These are phyloP conservation scores for Colletotrichum sidae DNA, from an alignment of 2,329 filamentous ascomycete genomes.

Conservation along the genomic window DNA sequence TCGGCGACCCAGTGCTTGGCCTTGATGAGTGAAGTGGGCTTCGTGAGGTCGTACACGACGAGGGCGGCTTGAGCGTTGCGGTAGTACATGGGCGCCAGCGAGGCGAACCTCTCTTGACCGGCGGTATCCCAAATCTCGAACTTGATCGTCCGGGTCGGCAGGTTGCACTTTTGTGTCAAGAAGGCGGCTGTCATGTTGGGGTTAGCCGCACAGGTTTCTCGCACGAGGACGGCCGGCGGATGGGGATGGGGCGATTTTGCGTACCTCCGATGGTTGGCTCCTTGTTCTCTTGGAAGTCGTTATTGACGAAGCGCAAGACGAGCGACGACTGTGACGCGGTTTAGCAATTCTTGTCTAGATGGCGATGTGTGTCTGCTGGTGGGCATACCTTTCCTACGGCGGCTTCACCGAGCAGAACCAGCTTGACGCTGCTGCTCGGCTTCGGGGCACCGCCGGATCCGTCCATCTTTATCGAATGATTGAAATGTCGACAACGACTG, in stretches of 20 bases:
- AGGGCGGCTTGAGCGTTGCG: conserved; percentile 97
- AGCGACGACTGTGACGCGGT: conserved; percentile 80
- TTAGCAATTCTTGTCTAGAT: conserved; percentile 29
- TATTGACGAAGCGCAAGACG: conserved; percentile 98
- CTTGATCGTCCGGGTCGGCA: conserved; percentile 91
- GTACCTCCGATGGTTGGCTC: conserved; percentile 98
- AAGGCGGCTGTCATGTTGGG: conserved; percentile 78
- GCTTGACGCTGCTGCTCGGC: conserved; percentile 99
- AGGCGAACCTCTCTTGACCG: conserved; percentile 96
- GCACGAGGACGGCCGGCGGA: background rate
- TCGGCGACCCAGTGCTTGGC: conserved; percentile 99
- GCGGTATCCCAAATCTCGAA: conserved; percentile 99
- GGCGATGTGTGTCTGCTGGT: background rate
- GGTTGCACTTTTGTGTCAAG: conserved; percentile 97
- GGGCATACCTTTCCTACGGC: conserved; percentile 92
- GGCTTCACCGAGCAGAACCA: conserved; percentile 96
- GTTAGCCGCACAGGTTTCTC: conserved; percentile 23
- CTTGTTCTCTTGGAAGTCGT: conserved; percentile 99
- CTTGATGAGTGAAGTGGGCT: conserved; percentile 93
- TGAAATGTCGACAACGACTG: conserved; percentile 24
- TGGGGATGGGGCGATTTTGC: conserved; percentile 42
- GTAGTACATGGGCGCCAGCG: conserved; percentile 98
- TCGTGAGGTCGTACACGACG: conserved; percentile 98
- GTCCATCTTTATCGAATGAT: conserved; percentile 65
- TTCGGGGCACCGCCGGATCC: conserved; percentile 80